These are phyloP conservation scores for Agrocybe praecox DNA, from an alignment of 768 basidiomycete genomes.

Conservation along the genomic window DNA sequence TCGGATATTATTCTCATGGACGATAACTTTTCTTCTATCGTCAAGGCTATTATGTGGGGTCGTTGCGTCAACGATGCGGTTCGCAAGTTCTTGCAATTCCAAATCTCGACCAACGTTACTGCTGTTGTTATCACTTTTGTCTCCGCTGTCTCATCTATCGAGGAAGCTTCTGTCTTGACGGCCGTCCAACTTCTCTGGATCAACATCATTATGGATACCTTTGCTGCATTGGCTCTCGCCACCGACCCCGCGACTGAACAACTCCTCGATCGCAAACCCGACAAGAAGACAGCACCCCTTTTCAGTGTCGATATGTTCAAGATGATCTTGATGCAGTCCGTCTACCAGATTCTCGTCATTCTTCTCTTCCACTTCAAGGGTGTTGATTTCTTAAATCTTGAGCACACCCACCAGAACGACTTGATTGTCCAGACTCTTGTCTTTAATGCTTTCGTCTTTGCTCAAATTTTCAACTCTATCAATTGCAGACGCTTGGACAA, in stretches of 20 bases:
- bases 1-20: conserved; percentile 99
- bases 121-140: conserved; percentile 95
- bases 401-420: conserved; percentile 38
- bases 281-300: conserved; percentile 84
- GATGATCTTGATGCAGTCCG: conserved; percentile 89
- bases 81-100: conserved; percentile 97
- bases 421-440: conserved; percentile 79
- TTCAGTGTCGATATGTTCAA: conserved; percentile 97
- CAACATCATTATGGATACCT: conserved; percentile 99
- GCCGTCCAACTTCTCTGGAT: conserved; percentile 99
- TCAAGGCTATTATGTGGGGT: conserved; percentile 99
- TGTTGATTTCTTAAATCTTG: conserved; percentile 64
- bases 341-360: conserved; percentile 82
- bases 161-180: conserved; percentile 84
- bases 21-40: conserved; percentile 95
- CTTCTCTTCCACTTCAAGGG: conserved; percentile 92
- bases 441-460: conserved; percentile 98
- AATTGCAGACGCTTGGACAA: conserved; percentile 89
- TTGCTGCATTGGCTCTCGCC: conserved; percentile 95
- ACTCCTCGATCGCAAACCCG: conserved; percentile 88
- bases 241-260: conserved; percentile 89
- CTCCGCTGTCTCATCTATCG: conserved; percentile 77
- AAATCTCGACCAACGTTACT: conserved; percentile 91
- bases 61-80: conserved; percentile 98
- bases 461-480: conserved; percentile 95